Conservation (phyloP, 2,329 filamentous ascomycete genomes). For the Curvularia lunata region DNA sequence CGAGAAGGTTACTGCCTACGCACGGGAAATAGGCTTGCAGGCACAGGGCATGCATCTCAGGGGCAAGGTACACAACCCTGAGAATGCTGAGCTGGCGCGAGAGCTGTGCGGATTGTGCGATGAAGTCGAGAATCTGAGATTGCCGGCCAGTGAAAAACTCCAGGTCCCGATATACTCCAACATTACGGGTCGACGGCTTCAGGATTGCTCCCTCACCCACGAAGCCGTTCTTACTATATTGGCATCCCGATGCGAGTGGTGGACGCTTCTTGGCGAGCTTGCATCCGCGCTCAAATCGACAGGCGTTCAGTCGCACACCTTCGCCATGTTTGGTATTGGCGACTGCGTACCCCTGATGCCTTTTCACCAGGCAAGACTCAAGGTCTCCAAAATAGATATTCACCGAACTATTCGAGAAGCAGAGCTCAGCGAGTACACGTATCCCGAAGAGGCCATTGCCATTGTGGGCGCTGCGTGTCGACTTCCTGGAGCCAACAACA, state of each 20-base stretch:
- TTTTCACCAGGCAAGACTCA: constrained; percentile 20
- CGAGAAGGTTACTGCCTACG: constrained; percentile 14
- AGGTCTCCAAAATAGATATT: constrained; percentile 19
- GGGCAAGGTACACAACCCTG: constrained; percentile 34
- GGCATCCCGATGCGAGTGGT: constrained; percentile 32
- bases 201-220: constrained; percentile 13
- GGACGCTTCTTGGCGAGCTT: constrained; percentile 23
- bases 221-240: constrained; percentile 26
- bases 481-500: constrained; percentile 16
- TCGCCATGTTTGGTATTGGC: constrained; percentile 31
- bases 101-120: constrained; percentile 16
- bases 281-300: constrained; percentile 22
- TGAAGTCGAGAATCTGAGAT: constrained; percentile 14
- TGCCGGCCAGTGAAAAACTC: constrained; percentile 19
- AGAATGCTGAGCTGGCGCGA: constrained; percentile 24
- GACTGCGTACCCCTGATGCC: constrained; percentile 28
- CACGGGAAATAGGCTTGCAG: constrained; percentile 19
- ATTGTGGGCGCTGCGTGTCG: constrained; percentile 22
- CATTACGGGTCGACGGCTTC: constrained; percentile 12
- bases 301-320: constrained; percentile 16
- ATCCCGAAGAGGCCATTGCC: constrained; percentile 19
- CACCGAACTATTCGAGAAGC: constrained; percentile 10
- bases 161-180: constrained; percentile 26
- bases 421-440: constrained; percentile 12
- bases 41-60: constrained; percentile 25